phyloP scores from a whole-genome alignment of 306 rosid genomes.

The Acacia crassicarpa region DNA sequence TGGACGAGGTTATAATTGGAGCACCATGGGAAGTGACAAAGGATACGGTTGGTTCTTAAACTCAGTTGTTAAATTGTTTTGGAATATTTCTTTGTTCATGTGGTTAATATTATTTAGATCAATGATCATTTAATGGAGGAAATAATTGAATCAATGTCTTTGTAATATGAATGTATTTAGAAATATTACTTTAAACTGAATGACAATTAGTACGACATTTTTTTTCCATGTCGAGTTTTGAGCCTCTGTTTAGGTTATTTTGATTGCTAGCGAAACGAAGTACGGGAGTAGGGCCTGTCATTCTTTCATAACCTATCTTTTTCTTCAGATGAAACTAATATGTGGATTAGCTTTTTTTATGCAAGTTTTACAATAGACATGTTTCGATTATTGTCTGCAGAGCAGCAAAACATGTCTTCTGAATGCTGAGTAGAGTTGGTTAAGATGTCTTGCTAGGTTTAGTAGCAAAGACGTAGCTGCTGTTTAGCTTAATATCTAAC shows the following conservation, averaged over 20 bases:
- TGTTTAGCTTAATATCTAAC: background rate
- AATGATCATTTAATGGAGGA: background rate
- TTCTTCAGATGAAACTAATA: background rate
- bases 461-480: background rate
- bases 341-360: background rate
- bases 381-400: background rate
- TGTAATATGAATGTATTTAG: background rate
- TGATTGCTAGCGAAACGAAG: background rate
- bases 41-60: slow-evolving; percentile 69
- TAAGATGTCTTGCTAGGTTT: background rate
- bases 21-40: slow-evolving; percentile 94
- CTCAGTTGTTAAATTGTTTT: background rate
- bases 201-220: background rate
- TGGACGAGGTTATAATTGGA: slow-evolving; percentile 97
- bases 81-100: background rate
- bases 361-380: background rate
- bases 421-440: background rate
- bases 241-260: background rate
- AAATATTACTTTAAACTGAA: background rate
- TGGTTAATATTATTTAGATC: background rate
- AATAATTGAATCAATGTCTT: background rate
- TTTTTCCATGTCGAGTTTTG: background rate
- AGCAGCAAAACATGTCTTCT: background rate
- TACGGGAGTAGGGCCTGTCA: background rate
- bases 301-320: background rate